phyloP scores from a whole-genome alignment of 306 rosid species.

The Fragaria vesca region DNA sequence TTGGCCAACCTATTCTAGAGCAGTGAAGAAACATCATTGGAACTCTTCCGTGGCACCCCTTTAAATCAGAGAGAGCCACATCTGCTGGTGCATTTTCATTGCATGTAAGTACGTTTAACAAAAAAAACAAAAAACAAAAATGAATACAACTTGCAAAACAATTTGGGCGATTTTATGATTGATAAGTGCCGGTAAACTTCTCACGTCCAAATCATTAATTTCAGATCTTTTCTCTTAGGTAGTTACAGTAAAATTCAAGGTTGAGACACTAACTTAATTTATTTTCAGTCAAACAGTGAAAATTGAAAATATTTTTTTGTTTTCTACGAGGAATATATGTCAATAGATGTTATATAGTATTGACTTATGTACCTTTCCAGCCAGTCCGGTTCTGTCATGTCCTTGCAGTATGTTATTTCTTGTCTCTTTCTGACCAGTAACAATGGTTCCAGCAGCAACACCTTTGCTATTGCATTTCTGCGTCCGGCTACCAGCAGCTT shows the following conservation, averaged over 20 bases:
- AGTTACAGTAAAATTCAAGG: neutral
- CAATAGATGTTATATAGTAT: neutral
- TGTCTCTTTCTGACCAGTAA: constrained; percentile 30
- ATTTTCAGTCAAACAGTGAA: neutral
- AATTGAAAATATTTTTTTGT: neutral
- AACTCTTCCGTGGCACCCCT: neutral
- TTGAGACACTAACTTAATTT: neutral
- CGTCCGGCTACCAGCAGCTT: constrained; percentile 21
- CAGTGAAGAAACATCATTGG: neutral
- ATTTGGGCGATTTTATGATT: neutral
- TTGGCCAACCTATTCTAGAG: neutral
- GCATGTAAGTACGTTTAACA: neutral
- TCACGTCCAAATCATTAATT: neutral
- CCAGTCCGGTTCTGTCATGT: constrained; percentile 30
- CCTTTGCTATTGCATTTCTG: constrained; percentile 46
- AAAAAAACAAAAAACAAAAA: neutral
- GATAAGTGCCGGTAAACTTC: neutral
- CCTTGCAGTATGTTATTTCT: constrained; percentile 22
- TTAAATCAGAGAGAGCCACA: neutral
- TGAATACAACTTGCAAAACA: neutral
- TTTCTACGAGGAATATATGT: neutral
- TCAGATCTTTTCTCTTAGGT: neutral
- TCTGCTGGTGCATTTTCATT: neutral
- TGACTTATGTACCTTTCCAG: constrained; percentile 30
- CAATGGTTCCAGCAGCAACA: constrained; percentile 25